Conservation (phyloP, 176 grass and related monocot genomes). For the Bonia amplexicaulis region DNA sequence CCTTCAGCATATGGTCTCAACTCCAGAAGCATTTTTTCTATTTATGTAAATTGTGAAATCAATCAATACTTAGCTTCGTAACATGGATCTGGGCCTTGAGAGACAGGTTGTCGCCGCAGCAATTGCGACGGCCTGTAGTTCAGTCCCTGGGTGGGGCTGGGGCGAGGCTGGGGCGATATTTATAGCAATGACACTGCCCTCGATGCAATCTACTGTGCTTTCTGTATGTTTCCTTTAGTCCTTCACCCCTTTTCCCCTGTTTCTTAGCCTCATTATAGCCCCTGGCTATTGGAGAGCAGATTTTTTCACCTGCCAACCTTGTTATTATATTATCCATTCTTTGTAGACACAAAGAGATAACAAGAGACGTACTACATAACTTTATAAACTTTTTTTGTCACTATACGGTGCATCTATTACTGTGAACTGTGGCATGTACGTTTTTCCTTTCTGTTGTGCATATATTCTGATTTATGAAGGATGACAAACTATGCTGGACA, state of each 20-base stretch:
- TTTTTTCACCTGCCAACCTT: constrained; percentile 32
- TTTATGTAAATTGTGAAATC: constrained; percentile 63
- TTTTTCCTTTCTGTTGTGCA: not conserved
- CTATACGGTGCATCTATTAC: not conserved
- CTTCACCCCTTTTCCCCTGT: not conserved
- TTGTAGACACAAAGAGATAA: constrained; percentile 39
- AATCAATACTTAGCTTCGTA: constrained; percentile 39
- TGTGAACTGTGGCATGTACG: not conserved
- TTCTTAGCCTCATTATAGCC: constrained; percentile 8
- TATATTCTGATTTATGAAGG: not conserved
- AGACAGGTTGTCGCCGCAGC: constrained; percentile 26
- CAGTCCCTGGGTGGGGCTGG: constrained; percentile 20
- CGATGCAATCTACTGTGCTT: constrained; percentile 45
- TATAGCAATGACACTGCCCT: constrained; percentile 37
- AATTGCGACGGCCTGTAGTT: constrained; percentile 30
- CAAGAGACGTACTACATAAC: constrained; percentile 5
- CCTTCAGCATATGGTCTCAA: constrained; percentile 15
- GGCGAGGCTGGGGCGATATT: constrained; percentile 28
- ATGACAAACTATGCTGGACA: not conserved
- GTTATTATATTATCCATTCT: constrained; percentile 40
- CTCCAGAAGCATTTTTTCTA: not conserved
- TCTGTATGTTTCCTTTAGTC: constrained; percentile 28
- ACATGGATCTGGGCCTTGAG: constrained; percentile 34
- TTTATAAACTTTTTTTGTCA: not conserved
- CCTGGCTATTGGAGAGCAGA: constrained; percentile 24